A percentile compares a stretch with the other conserved stretches of the same genome.
Conservation (phyloP, 345 rosid species). For the Aquilaria sinensis region DNA sequence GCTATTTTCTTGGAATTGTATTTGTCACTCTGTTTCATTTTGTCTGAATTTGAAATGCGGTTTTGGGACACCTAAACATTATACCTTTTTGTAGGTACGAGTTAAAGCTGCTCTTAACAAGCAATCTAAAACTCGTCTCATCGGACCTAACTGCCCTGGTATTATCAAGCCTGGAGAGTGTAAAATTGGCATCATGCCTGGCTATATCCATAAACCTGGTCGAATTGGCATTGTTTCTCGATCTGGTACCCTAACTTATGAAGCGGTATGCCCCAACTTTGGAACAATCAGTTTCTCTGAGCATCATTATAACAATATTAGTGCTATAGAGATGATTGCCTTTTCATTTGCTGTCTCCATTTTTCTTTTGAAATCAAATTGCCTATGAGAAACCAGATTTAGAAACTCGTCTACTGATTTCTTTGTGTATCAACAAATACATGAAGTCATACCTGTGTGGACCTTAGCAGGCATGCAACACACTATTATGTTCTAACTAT, state of each 20-base stretch:
- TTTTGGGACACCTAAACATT: not conserved
- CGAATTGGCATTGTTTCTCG: constrained; percentile 90
- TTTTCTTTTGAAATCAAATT: too few species aligned
- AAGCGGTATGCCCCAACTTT: constrained; percentile 57
- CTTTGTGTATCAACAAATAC: too few species aligned
- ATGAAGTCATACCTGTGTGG: too few species aligned
- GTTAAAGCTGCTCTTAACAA: constrained; percentile 76
- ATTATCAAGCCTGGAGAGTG: constrained; percentile 94
- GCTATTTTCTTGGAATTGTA: not conserved
- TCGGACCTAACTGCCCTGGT: constrained; percentile 94
- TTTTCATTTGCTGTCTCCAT: too few species aligned
- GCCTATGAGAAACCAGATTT: too few species aligned
- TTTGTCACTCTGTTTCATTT: not conserved
- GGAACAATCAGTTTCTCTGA: not conserved
- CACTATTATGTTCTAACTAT: too few species aligned
- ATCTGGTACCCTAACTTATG: constrained; percentile 93
- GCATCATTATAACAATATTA: too few species aligned
- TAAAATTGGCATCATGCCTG: constrained; percentile 94
- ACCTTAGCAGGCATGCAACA: too few species aligned
- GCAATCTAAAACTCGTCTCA: constrained; percentile 73
- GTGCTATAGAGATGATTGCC: too few species aligned
- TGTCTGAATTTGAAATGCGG: too few species aligned
- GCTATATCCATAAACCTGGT: constrained; percentile 90
- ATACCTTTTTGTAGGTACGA: constrained; percentile 42
- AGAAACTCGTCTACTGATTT: too few species aligned